phyloP scores from a whole-genome alignment of 805 yeast genomes.

The Candida insectorum region DNA sequence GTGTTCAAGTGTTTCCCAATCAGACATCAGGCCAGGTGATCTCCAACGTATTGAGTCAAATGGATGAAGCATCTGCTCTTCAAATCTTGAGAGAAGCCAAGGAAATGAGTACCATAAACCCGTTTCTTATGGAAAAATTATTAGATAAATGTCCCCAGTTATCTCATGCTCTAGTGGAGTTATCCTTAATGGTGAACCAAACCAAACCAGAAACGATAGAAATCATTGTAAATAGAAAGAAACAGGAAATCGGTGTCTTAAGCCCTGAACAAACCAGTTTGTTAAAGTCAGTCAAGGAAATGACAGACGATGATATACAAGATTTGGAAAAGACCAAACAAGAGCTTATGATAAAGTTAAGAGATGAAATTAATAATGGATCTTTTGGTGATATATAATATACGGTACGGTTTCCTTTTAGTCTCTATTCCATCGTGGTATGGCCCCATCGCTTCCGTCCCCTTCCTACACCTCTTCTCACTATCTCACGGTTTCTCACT shows the following conservation, averaged over 20 bases:
- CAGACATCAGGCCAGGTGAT: slow-evolving; percentile 42
- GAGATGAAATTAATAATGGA: slow-evolving; percentile 22
- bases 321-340: slow-evolving; percentile 23
- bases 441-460: not conserved
- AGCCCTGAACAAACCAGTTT: slow-evolving; percentile 29
- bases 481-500: too few relatives aligned
- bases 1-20: slow-evolving; percentile 37
- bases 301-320: slow-evolving; percentile 28
- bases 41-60: slow-evolving; percentile 41
- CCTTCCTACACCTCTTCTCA: too few relatives aligned
- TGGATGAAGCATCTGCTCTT: slow-evolving; percentile 46
- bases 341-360: slow-evolving; percentile 17
- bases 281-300: slow-evolving; percentile 23
- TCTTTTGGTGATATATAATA: slow-evolving; percentile 19
- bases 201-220: slow-evolving; percentile 35
- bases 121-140: slow-evolving; percentile 55
- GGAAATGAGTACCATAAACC: slow-evolving; percentile 53
- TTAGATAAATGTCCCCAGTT: slow-evolving; percentile 76
- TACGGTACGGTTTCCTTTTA: too few relatives aligned
- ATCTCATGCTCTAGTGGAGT: slow-evolving; percentile 77
- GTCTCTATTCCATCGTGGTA: too few relatives aligned
- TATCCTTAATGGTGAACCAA: slow-evolving; percentile 39
- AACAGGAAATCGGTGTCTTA: slow-evolving; percentile 25
- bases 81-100: slow-evolving; percentile 57
- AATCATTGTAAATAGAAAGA: slow-evolving; percentile 31